Evolutionary conservation across 495 filamentous ascomycete genomes (phyloP).

Genomic region (Bathelium albidoporum): DNA sequence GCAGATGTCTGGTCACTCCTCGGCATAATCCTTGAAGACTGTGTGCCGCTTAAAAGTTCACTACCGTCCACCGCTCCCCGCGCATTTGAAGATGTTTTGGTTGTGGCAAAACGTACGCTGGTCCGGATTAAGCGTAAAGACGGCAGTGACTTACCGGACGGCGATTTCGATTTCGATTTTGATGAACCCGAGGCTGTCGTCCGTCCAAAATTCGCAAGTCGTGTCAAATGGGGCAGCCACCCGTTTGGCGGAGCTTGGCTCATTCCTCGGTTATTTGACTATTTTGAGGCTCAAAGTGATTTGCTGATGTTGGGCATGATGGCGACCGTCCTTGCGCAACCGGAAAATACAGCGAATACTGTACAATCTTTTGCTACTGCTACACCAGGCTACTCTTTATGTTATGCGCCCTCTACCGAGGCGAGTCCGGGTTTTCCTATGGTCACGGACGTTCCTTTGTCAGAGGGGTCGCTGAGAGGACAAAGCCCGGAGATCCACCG

Average conservation of each 20-base stretch:
- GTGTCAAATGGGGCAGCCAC: slow-evolving; percentile 78
- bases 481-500: neutral
- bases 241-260: slow-evolving; percentile 66
- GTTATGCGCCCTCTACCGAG: neutral
- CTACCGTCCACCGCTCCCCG: slow-evolving; percentile 8
- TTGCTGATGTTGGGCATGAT: slow-evolving; percentile 12
- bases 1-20: slow-evolving; percentile 79
- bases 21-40: slow-evolving; percentile 63
- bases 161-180: slow-evolving; percentile 39
- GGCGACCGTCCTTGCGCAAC: slow-evolving; percentile 13
- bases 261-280: slow-evolving; percentile 39
- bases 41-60: slow-evolving; percentile 59
- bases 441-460: neutral
- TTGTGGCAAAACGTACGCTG: slow-evolving; percentile 44
- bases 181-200: slow-evolving; percentile 29
- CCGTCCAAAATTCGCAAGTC: slow-evolving; percentile 33
- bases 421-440: neutral
- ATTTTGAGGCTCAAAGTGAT: slow-evolving; percentile 14
- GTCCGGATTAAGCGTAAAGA: slow-evolving; percentile 26
- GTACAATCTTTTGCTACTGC: neutral
- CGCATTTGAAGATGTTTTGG: slow-evolving; percentile 42
- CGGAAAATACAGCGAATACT: neutral
- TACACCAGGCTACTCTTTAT: neutral
- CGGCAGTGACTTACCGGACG: slow-evolving; percentile 30
- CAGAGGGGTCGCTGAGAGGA: neutral